Base-by-base conservation (phyloP, 495 filamentous ascomycete species). In the Hypomontagnella monticulosa region DNA sequence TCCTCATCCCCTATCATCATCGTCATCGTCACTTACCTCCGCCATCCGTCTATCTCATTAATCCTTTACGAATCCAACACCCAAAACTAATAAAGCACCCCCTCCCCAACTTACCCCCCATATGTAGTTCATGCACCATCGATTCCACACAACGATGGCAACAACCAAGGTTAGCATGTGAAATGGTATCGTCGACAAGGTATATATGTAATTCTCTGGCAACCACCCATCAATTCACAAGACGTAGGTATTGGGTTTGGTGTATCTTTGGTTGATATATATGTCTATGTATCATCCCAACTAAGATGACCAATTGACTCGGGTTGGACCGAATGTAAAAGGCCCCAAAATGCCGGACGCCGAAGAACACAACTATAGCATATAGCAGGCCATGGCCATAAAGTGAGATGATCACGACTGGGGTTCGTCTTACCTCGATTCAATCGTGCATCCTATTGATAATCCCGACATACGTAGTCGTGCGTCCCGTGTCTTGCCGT, bases 401-500 rank as follows among this genome's bases (percentile, higher is more conserved):
- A 50, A 59, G 52, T 42, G 50, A 33, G 34, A 41, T 41, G 11
- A 37, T 37, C 36, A 32, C 4, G n/a, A 46, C 15, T 34, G 11
- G 38, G 55, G 14, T 15, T 15, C 27, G 55, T 48, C 54, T 57
- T 59, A 43, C 52, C 63, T 68, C 19, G 59, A 59, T 43, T 55
- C 6, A 63, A 59, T 50, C 37, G 51, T 59, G 65, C 59, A 63
- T 60, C 55, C 15, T 63, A 46, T 55, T 34, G 59, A 54, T 59
- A 63, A 15, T 30, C 42, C 43, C 16, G 32, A 41, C 38, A 59
- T 53, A 30, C 36, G 48, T 54, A 18, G 58, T 44, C 36, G 9
- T 59, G 38, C 34, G 20, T 42, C 41, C 54, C 54, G 65, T 63
- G 59, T 55, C 48, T 68, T 68, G 65, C 65, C 59, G 65, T 68